Evolutionary conservation across 768 basidiomycete genomes (phyloP).

Genomic region (Pisolithus microcarpus): DNA sequence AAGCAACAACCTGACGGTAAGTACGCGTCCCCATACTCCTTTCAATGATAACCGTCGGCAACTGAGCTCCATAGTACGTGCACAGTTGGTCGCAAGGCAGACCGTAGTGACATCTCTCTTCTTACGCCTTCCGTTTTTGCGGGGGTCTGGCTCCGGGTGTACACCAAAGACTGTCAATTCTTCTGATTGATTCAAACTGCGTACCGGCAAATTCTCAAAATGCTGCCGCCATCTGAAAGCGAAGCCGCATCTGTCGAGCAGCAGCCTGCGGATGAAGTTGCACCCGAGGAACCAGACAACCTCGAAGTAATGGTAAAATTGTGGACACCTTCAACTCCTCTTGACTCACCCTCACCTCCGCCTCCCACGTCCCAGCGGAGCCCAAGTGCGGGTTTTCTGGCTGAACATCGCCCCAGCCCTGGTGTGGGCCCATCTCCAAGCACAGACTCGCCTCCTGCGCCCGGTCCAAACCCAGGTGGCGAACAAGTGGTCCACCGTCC

Average conservation of each 20-base stretch:
- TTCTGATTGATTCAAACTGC: constrained; percentile 62
- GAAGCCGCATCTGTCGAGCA: neutral
- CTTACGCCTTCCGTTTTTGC: constrained; percentile 60
- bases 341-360: constrained; percentile 30
- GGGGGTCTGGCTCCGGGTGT: constrained; percentile 64
- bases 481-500: neutral
- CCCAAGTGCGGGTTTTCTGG: constrained; percentile 8
- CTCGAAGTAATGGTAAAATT: constrained; percentile 6
- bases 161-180: constrained; percentile 53
- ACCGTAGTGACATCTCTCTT: constrained; percentile 53
- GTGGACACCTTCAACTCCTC: constrained; percentile 29
- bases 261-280: constrained; percentile 10
- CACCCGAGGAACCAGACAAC: constrained; percentile 1
- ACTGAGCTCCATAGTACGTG: neutral
- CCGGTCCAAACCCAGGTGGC: too few relatives aligned
- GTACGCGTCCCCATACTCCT: constrained; percentile 8
- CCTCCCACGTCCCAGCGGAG: constrained; percentile 23
- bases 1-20: constrained; percentile 55
- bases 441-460: too few relatives aligned
- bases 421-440: too few relatives aligned
- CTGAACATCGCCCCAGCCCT: neutral
- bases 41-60: neutral
- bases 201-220: constrained; percentile 41
- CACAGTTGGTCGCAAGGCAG: constrained; percentile 39
- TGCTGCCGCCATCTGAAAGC: constrained; percentile 6